Evolutionary conservation across 2,329 filamentous ascomycete genomes (phyloP), one percentile per base, ranked within the genome.

Genomic region (Xylariaceae sp.): DNA sequence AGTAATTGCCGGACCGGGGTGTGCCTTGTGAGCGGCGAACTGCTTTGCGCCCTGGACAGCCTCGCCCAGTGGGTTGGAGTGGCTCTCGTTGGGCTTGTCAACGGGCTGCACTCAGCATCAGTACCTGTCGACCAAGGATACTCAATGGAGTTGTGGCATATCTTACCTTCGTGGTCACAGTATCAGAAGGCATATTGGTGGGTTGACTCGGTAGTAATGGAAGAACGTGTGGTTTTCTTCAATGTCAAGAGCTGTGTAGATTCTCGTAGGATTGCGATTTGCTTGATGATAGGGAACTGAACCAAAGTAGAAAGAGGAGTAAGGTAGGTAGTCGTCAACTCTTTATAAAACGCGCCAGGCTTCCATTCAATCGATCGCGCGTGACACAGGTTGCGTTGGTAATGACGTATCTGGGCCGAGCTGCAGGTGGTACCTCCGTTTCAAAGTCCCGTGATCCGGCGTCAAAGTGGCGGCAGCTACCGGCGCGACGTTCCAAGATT

Each of bases 1-100:
- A 15, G 78, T 71, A 22, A 82, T 59, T 27, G 71, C 81, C 14
- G 82, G 82, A 32, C 82, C 82, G 11, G 81, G 82, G 45, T 78
- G 71, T 15, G 81, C 81, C 48, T 75, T 65, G 62, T 78, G 74
- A 33, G 77, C 71, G 47, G 73, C 70, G 61, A 81, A 75, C 17
- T 47, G 52, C 44, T 56, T 58, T 10, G 53, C 52, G 43, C 51
- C 51, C 64, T 76, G 68, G 58, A 66, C 59, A 31, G 60, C 61
- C 44, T 72, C 63, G 44, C 63, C 58, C 46, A 66, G 44, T 11
- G 58, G 55, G 51, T 73, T 65, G 19, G 65, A 66, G 55, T 75
- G 66, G 58, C 75, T 70, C 63, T 68, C 59, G 48, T 68, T 59
- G 52, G 61, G 52, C 59, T 69, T 62, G 53, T 58, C 55, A 43